Evolutionary conservation across 2,329 filamentous ascomycete species (phyloP), one percentile per base, ranked within the genome.

Genomic region (Nigrograna mackinnonii): DNA sequence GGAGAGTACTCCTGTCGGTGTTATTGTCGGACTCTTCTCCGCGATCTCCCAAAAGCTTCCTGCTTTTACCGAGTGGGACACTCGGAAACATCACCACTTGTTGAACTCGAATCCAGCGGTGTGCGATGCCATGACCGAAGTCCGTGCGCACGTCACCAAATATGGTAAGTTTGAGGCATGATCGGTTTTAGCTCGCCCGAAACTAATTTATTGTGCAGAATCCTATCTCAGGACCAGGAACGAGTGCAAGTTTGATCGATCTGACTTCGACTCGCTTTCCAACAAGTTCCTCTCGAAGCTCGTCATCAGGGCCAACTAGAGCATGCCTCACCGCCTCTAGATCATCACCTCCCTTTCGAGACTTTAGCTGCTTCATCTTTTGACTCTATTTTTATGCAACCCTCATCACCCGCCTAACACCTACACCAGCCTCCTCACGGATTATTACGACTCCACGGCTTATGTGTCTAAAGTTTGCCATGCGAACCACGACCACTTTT

Each of bases 261-360:
- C 86, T 59, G 89, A 97, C 75, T 97, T 96, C 66, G 92, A 97
- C 76, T 94, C 86, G 47, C 74, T 97, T 66, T 95, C 91, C 39
- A 96, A 96, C 79, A 97, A 96, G 78, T 96, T 97, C 77, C 76
- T 96, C 57, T 95, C 91, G 26, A 95, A 95, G 74, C 83, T 97
- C 63, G 91, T 96, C 68, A 96, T 96, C 70, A 90, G 92, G 59
- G 89, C 92, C 62, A 95, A 95, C 76, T 95, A 49, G 35, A 33
- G 35, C 14, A 34, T 33, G 14, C 19, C 9, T 11, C 37, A 11
- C 33, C 36, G 38, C 41, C 46, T 36, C 37, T 33, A 31, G 22
- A 32, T 50, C 43, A 32, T 21, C 46, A 52, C 49, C 34, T 44
- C 39, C 39, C 49, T 45, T 40, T 44, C 38, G 21, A 49, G 24